These are phyloP conservation scores for Candolleomyces efflorescens DNA, from an alignment of 768 basidiomycete genomes.

Conservation along the genomic window DNA sequence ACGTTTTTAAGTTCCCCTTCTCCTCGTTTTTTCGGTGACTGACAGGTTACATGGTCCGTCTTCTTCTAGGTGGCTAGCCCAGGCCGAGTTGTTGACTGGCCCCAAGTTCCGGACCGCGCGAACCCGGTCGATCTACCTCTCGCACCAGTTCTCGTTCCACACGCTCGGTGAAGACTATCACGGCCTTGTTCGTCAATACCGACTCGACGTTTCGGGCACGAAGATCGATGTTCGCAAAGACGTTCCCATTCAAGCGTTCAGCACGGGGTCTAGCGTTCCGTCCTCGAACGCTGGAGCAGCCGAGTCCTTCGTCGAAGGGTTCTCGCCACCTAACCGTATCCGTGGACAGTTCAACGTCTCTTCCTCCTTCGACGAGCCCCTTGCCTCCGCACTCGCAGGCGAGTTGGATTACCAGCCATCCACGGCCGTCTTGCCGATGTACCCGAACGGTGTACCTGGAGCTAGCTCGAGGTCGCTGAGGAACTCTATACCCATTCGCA, in stretches of 20 bases:
- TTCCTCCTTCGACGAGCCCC: slow-evolving; percentile 69
- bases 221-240: slow-evolving; percentile 71
- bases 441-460: slow-evolving; percentile 63
- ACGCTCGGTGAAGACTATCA: slow-evolving; percentile 75
- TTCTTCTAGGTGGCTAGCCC: slow-evolving; percentile 56
- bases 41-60: slow-evolving; percentile 6
- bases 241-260: slow-evolving; percentile 60
- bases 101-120: slow-evolving; percentile 55
- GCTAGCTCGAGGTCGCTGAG: slow-evolving; percentile 35
- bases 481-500: slow-evolving; percentile 48
- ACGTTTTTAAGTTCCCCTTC: slow-evolving; percentile 16
- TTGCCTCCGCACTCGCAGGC: slow-evolving; percentile 67
- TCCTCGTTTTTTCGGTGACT: not conserved
- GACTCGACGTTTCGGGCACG: slow-evolving; percentile 49
- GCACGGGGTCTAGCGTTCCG: slow-evolving; percentile 21
- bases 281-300: slow-evolving; percentile 7
- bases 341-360: slow-evolving; percentile 30
- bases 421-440: slow-evolving; percentile 60
- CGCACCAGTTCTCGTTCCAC: slow-evolving; percentile 82
- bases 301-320: slow-evolving; percentile 54
- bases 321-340: slow-evolving; percentile 34
- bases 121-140: slow-evolving; percentile 75
- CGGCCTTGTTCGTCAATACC: slow-evolving; percentile 63
- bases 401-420: slow-evolving; percentile 44
- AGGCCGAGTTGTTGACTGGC: slow-evolving; percentile 79